A percentile compares a stretch with the other conserved stretches of the same genome.
These are phyloP conservation scores for Neoboletus brunneissimus DNA, from an alignment of 768 basidiomycete genomes.

Conservation along the genomic window DNA sequence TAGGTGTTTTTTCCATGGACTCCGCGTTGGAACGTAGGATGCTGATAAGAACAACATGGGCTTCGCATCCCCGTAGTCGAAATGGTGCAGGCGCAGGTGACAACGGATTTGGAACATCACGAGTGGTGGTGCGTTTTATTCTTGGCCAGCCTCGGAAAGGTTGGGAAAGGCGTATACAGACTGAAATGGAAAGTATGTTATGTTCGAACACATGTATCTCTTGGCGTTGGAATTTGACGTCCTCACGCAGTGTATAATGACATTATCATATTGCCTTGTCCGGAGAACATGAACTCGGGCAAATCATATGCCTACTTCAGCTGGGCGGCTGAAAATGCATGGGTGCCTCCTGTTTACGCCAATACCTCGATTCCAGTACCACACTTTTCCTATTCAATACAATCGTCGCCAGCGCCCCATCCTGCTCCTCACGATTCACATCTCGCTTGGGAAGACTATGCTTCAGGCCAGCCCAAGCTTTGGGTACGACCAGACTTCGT, in stretches of 20 bases:
- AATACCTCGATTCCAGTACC: conserved; percentile 42
- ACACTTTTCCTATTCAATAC: conserved; percentile 64
- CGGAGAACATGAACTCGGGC: conserved; percentile 96
- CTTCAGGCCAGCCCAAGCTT: conserved; percentile 41
- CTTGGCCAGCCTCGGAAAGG: conserved; percentile 79
- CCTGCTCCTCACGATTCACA: conserved; percentile 74
- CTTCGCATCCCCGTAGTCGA: conserved; percentile 75
- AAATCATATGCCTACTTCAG: conserved; percentile 90
- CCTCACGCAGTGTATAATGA: conserved; percentile 71
- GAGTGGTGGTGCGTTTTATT: conserved; percentile 86
- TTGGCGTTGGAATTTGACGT: conserved; percentile 5
- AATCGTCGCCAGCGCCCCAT: conserved; percentile 50
- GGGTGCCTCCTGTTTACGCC: conserved; percentile 78
- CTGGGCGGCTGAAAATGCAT: conserved; percentile 89
- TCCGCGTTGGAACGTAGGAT: conserved; percentile 80
- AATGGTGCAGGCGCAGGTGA: conserved; percentile 70
- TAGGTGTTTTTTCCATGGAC: conserved; percentile 91
- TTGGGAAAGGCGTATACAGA: conserved; percentile 73
- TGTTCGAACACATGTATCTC: background rate
- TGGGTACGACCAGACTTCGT: conserved; percentile 92
- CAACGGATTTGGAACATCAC: conserved; percentile 69
- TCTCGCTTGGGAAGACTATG: conserved; percentile 50
- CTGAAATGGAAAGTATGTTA: conserved; percentile 88
- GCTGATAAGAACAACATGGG: conserved; percentile 87
- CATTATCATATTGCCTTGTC: conserved; percentile 75